phyloP scores from a whole-genome alignment of 306 rosid species.

The Herpetospermum pedunculosum region DNA sequence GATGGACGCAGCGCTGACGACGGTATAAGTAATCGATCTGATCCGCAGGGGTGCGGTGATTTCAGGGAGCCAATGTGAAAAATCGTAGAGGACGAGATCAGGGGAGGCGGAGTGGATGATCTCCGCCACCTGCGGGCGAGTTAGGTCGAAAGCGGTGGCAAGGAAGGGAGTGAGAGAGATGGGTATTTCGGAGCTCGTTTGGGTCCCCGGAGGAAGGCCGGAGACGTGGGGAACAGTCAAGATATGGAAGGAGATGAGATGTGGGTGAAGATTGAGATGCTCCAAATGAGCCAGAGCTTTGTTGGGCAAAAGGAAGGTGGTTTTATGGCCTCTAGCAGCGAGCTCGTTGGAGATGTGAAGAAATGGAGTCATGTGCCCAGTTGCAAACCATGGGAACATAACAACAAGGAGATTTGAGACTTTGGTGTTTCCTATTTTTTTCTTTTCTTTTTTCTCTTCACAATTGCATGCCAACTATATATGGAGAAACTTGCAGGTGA shows the following conservation, averaged over 20 bases:
- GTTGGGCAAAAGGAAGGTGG: conserved; percentile 23
- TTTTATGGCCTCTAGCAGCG: conserved; percentile 28
- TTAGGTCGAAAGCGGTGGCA: conserved; percentile 20
- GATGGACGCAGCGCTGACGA: conserved; percentile 25
- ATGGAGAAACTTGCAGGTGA: too few species aligned
- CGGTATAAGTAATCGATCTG: conserved; percentile 20
- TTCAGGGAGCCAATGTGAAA: conserved; percentile 31
- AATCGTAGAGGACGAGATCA: conserved; percentile 26
- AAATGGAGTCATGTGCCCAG: conserved; percentile 43
- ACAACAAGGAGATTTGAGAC: conserved; percentile 19
- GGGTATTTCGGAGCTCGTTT: conserved; percentile 34
- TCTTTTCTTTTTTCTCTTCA: too few species aligned
- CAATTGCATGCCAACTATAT: too few species aligned
- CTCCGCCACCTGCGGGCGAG: conserved; percentile 16
- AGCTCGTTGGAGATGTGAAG: conserved; percentile 40
- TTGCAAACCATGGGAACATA: conserved; percentile 52
- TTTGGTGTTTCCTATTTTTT: too few species aligned
- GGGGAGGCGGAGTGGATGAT: conserved; percentile 14
- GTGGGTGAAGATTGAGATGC: conserved; percentile 16
- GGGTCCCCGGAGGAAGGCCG: conserved; percentile 30
- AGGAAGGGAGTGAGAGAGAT: conserved; percentile 11
- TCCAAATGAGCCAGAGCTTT: conserved; percentile 20
- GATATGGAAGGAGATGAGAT: conserved; percentile 26
- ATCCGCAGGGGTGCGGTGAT: conserved; percentile 9
- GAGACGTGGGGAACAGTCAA: conserved; percentile 21